Conservation (phyloP, 345 rosid species). For the Cardiospermum halicacabum region DNA sequence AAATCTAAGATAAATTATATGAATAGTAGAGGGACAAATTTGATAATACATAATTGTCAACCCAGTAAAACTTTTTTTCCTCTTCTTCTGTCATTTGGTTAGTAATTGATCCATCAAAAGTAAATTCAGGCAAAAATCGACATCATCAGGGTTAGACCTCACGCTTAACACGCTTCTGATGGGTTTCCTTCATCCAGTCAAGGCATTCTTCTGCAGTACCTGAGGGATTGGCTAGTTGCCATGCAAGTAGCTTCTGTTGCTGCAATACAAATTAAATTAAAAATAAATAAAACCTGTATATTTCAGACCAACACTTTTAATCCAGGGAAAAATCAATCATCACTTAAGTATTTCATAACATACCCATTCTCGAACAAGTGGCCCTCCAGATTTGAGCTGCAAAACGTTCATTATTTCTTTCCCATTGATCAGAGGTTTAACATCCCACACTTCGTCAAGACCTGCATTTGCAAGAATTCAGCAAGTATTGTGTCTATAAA, state of each 20-base stretch:
- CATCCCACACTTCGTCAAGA: slow-evolving; percentile 72
- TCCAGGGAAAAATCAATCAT: not conserved
- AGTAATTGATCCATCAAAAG: not conserved
- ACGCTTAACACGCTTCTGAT: slow-evolving; percentile 53
- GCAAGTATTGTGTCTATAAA: not conserved
- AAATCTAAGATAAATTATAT: no score
- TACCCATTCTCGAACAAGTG: not conserved
- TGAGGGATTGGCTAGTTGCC: slow-evolving; percentile 79
- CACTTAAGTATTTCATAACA: no score
- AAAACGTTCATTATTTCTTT: slow-evolving; percentile 59
- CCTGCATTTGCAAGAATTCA: slow-evolving; percentile 35
- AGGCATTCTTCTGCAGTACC: slow-evolving; percentile 74
- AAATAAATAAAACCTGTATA: slow-evolving; percentile 7
- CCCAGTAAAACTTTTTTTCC: no score
- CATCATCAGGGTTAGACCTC: slow-evolving; percentile 8
- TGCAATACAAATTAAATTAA: slow-evolving; percentile 41
- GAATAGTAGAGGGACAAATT: no score
- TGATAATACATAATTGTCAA: no score
- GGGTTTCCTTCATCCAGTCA: slow-evolving; percentile 80
- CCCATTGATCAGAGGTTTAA: slow-evolving; percentile 76
- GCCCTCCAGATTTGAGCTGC: not conserved
- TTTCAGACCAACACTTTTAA: not conserved
- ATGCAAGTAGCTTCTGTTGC: slow-evolving; percentile 73
- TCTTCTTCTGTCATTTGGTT: not conserved
- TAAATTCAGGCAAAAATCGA: not conserved